These are phyloP conservation scores for Jaltomata sinuosa DNA, from an alignment of 257 asterid species.

Conservation along the genomic window DNA sequence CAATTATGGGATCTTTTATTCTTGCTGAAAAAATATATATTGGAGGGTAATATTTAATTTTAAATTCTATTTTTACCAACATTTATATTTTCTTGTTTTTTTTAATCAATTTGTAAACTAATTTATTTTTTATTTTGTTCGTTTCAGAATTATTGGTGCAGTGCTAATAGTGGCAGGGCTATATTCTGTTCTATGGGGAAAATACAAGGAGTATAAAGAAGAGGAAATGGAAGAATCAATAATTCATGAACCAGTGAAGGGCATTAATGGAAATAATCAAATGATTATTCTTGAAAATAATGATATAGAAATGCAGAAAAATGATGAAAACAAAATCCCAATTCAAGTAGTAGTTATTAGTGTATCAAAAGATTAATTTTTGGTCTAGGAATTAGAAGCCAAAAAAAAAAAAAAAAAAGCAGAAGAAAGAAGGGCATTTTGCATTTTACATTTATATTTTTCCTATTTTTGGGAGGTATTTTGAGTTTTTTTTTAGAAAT, in stretches of 20 bases:
- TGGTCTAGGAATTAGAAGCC: background rate
- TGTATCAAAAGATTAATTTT: constrained; percentile 20
- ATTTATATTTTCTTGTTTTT: background rate
- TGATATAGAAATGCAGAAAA: constrained; percentile 16
- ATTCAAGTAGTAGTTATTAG: constrained; percentile 31
- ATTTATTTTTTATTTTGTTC: too few species aligned
- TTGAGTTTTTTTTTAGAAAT: background rate
- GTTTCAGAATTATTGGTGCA: constrained; percentile 42
- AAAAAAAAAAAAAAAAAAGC: background rate
- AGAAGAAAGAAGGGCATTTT: constrained; percentile 12
- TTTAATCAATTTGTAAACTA: background rate
- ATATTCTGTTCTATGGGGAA: constrained; percentile 50
- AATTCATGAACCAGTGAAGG: constrained; percentile 38
- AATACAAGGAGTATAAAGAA: constrained; percentile 44
- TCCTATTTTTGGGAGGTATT: background rate
- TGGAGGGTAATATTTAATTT: constrained; percentile 57
- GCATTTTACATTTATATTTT: constrained; percentile 9
- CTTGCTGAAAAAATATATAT: constrained; percentile 63
- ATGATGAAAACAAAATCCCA: constrained; percentile 10
- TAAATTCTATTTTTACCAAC: background rate
- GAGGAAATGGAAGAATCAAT: constrained; percentile 20
- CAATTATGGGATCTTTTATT: constrained; percentile 86
- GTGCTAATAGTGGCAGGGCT: constrained; percentile 38
- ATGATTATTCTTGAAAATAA: constrained; percentile 27
- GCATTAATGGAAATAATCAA: constrained; percentile 5